Conservation (phyloP, 768 basidiomycete species). For the Mycena belliarum region DNA sequence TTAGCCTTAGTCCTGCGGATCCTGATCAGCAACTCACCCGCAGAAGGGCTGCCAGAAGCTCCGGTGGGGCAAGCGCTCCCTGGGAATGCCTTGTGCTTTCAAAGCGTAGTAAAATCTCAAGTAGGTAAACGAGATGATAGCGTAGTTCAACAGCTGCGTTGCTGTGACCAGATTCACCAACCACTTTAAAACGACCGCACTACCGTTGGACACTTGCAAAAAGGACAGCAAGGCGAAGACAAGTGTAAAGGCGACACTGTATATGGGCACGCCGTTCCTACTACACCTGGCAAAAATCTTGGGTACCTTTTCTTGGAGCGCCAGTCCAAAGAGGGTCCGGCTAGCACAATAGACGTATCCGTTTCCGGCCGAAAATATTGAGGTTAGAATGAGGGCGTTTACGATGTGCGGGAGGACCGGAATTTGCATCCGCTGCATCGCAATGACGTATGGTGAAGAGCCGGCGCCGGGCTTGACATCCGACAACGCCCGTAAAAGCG, state of each 20-base stretch:
- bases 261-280: conserved; percentile 57
- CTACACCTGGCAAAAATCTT: conserved; percentile 54
- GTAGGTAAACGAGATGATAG: conserved; percentile 49
- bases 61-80: conserved; percentile 46
- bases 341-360: conserved; percentile 61
- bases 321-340: conserved; percentile 54
- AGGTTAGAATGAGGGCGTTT: conserved; percentile 68
- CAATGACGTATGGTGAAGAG: conserved; percentile 83
- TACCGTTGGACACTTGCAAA: conserved; percentile 49
- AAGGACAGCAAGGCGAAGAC: conserved; percentile 42
- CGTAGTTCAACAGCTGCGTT: conserved; percentile 49
- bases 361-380: conserved; percentile 74
- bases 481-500: conserved; percentile 52
- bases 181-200: conserved; percentile 51
- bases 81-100: conserved; percentile 44
- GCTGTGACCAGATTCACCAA: conserved; percentile 52
- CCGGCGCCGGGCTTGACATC: conserved; percentile 59
- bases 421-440: conserved; percentile 70
- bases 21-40: conserved; percentile 32
- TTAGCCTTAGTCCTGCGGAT: not conserved
- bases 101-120: conserved; percentile 48
- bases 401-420: conserved; percentile 67
- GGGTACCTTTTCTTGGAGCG: conserved; percentile 63
- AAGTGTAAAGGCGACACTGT: conserved; percentile 47
- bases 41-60: conserved; percentile 54